Evolutionary conservation across 768 basidiomycete species (phyloP).

Genomic region (Scleroderma bovista): DNA sequence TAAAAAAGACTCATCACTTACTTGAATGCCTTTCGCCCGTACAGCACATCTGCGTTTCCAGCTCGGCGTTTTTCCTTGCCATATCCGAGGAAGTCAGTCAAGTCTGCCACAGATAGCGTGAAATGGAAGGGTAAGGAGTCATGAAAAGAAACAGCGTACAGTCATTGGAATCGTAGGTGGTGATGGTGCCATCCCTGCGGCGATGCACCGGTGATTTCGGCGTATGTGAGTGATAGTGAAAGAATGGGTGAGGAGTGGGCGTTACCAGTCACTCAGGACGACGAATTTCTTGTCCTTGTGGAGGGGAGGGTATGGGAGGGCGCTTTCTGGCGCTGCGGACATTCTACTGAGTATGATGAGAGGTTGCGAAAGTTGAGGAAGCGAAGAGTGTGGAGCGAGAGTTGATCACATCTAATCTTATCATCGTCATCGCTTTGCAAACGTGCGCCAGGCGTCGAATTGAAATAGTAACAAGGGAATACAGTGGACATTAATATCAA

Average conservation of each 20-base stretch:
- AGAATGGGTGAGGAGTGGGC: conserved; percentile 14
- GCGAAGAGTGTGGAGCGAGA: neutral
- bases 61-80: neutral
- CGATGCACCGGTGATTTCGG: neutral
- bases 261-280: conserved; percentile 87
- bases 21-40: conserved; percentile 69
- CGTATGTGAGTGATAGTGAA: neutral
- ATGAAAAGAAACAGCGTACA: conserved; percentile 41
- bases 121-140: neutral
- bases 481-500: conserved; percentile 6
- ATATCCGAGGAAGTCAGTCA: conserved; percentile 87
- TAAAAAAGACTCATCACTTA: conserved; percentile 15
- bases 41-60: conserved; percentile 61
- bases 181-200: conserved; percentile 88
- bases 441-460: too few relatives aligned
- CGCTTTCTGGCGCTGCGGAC: conserved; percentile 41
- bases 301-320: conserved; percentile 75
- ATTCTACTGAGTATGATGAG: too few relatives aligned
- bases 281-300: conserved; percentile 63
- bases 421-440: too few relatives aligned
- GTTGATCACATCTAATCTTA: neutral
- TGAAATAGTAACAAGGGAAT: neutral
- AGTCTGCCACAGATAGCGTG: conserved; percentile 39
- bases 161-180: conserved; percentile 88
- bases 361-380: neutral